A percentile compares a stretch with the other conserved stretches of the same genome.
These are phyloP conservation scores for Barnettozyma salicaria DNA, from an alignment of 805 yeast genomes.

Conservation along the genomic window DNA sequence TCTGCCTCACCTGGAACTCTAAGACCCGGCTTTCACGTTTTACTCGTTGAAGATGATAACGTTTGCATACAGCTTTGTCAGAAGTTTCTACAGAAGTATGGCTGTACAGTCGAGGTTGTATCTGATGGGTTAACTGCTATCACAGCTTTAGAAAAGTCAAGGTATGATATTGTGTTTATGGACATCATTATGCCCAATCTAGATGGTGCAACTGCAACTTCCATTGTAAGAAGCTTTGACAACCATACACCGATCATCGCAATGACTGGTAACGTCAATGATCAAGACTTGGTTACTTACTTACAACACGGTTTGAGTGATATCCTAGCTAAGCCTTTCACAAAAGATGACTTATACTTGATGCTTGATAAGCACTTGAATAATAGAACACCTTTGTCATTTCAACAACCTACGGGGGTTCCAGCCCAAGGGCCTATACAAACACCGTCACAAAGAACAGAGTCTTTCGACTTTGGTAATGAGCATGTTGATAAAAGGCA, in stretches of 20 bases:
- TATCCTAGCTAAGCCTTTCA: conserved; percentile 89
- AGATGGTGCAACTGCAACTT: conserved; percentile 88
- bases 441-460: conserved; percentile 1
- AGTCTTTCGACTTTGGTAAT: conserved; percentile 8
- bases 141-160: conserved; percentile 59
- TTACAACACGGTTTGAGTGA: conserved; percentile 88
- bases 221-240: conserved; percentile 80
- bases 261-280: conserved; percentile 87
- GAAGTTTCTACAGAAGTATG: conserved; percentile 77
- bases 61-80: conserved; percentile 80
- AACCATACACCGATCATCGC: conserved; percentile 85
- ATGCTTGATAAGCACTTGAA: conserved; percentile 71
- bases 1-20: conserved; percentile 14
- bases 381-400: conserved; percentile 35
- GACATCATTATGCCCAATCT: conserved; percentile 86
- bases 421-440: conserved; percentile 4
- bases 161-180: conserved; percentile 76
- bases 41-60: conserved; percentile 74
- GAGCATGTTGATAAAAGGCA: conserved; percentile 25
- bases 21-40: conserved; percentile 54
- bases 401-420: conserved; percentile 13
- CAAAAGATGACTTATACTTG: conserved; percentile 74
- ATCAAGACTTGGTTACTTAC: conserved; percentile 73
- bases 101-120: conserved; percentile 88
- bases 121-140: conserved; percentile 91